phyloP scores from a whole-genome alignment of 2,329 filamentous ascomycete species.

The Clonostachys rosea region DNA sequence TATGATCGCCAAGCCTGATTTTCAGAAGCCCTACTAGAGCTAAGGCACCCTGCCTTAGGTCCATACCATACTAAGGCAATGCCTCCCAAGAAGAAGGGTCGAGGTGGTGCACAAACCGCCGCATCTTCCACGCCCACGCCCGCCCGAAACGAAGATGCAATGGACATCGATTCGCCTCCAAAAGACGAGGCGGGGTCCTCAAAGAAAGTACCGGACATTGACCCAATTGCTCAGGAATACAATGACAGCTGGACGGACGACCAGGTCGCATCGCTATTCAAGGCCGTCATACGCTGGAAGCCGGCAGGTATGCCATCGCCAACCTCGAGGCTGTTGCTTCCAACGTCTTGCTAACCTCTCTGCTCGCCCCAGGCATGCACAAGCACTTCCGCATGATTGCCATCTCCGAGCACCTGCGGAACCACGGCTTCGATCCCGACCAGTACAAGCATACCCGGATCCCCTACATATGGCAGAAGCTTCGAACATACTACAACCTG shows the following conservation, averaged over 20 bases:
- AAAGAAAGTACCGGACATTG: not conserved
- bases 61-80: constrained; percentile 29
- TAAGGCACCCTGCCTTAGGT: too few relatives aligned
- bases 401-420: constrained; percentile 74
- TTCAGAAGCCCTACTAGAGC: too few relatives aligned
- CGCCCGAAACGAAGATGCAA: constrained; percentile 52
- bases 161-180: constrained; percentile 54
- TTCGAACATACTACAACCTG: constrained; percentile 79
- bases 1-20: too few relatives aligned
- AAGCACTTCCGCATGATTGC: constrained; percentile 91
- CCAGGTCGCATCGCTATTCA: constrained; percentile 88
- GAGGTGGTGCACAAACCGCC: constrained; percentile 44
- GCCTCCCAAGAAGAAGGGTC: constrained; percentile 68
- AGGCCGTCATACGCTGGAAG: constrained; percentile 90
- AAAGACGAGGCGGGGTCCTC: constrained; percentile 39
- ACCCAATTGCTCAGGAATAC: constrained; percentile 4
- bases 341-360: not conserved
- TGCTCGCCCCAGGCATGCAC: constrained; percentile 64
- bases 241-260: constrained; percentile 91
- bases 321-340: not conserved
- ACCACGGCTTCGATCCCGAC: constrained; percentile 73
- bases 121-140: constrained; percentile 46
- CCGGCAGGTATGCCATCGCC: constrained; percentile 66
- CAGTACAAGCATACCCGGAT: constrained; percentile 76
- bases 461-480: constrained; percentile 86